phyloP scores from a whole-genome alignment of 257 asterid species.

The Ballota nigra region DNA sequence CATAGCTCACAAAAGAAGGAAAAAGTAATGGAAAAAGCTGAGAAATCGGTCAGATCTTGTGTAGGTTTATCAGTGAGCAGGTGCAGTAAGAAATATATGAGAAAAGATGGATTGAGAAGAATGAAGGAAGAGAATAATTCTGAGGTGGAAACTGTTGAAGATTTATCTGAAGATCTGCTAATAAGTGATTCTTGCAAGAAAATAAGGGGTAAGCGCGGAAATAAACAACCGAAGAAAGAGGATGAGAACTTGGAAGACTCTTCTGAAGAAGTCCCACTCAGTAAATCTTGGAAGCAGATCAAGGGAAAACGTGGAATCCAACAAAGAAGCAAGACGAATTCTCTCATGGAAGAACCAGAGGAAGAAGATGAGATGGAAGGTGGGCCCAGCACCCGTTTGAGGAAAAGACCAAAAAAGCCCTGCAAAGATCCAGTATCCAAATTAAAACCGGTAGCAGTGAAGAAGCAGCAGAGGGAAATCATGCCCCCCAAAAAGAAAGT shows the following conservation, averaged over 20 bases:
- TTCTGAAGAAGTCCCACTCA: constrained; percentile 46
- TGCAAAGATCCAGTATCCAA: constrained; percentile 38
- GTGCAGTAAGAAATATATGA: constrained; percentile 24
- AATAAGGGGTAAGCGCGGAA: constrained; percentile 18
- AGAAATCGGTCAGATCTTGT: constrained; percentile 24
- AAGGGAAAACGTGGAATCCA: constrained; percentile 46
- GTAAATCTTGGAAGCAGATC: constrained; percentile 39
- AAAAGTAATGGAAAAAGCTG: constrained; percentile 28
- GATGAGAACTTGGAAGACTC: constrained; percentile 31
- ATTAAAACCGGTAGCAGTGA: constrained; percentile 33
- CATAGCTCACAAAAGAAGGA: constrained; percentile 33
- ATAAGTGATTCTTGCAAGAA: constrained; percentile 25
- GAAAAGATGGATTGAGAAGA: constrained; percentile 29
- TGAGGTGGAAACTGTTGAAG: constrained; percentile 26
- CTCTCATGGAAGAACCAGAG: constrained; percentile 10
- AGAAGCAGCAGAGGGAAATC: constrained; percentile 42
- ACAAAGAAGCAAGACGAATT: constrained; percentile 34
- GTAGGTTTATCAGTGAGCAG: constrained; percentile 10
- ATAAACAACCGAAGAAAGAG: constrained; percentile 32
- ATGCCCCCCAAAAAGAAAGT: constrained; percentile 39
- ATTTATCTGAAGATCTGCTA: constrained; percentile 28
- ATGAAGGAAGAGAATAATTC: constrained; percentile 30
- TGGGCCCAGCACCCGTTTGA: constrained; percentile 85
- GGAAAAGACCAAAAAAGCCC: constrained; percentile 59
- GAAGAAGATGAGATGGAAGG: constrained; percentile 54